Percentiles rank a stretch among this genome's conserved stretches.
Evolutionary conservation across 2,329 filamentous ascomycete species (phyloP).

Genomic region (Cordyceps javanica): DNA sequence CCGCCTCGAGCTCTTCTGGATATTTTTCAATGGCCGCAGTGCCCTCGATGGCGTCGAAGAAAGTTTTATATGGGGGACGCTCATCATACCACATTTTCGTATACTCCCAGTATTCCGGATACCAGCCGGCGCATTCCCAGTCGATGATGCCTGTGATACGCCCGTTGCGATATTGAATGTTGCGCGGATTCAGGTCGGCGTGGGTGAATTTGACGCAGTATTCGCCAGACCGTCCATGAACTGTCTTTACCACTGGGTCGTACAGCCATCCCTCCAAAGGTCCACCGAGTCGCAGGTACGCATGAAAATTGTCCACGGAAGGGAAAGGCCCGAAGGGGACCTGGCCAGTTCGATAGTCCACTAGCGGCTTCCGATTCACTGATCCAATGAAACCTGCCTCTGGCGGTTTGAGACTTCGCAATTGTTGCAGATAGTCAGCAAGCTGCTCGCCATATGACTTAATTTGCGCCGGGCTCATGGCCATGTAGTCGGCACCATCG

Average conservation of each 20-base stretch:
- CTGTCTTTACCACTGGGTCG: not conserved
- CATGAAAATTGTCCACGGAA: not conserved
- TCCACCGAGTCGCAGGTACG: not conserved
- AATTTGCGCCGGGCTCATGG: not conserved
- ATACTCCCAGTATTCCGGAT: not conserved
- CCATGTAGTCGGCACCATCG: not conserved
- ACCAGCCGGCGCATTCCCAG: not conserved
- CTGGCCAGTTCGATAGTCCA: not conserved
- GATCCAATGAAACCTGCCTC: not conserved
- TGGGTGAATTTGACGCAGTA: not conserved
- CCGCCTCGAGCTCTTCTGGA: not conserved
- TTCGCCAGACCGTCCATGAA: not conserved
- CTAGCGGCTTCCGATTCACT: not conserved
- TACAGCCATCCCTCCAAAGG: not conserved
- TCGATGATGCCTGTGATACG: not conserved
- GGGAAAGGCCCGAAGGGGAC: not conserved
- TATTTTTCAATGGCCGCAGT: not conserved
- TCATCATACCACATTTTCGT: not conserved
- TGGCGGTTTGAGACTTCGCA: not conserved
- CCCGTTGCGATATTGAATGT: not conserved
- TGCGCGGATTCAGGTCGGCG: not conserved
- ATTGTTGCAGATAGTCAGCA: not conserved
- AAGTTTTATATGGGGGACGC: not conserved
- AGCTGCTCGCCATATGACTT: not conserved
- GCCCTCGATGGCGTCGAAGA: not conserved